Evolutionary conservation across 1,284 basidiomycete genomes (phyloP), one percentile per base, ranked within the genome.

Genomic region (Kalmanozyma brasiliensis): DNA sequence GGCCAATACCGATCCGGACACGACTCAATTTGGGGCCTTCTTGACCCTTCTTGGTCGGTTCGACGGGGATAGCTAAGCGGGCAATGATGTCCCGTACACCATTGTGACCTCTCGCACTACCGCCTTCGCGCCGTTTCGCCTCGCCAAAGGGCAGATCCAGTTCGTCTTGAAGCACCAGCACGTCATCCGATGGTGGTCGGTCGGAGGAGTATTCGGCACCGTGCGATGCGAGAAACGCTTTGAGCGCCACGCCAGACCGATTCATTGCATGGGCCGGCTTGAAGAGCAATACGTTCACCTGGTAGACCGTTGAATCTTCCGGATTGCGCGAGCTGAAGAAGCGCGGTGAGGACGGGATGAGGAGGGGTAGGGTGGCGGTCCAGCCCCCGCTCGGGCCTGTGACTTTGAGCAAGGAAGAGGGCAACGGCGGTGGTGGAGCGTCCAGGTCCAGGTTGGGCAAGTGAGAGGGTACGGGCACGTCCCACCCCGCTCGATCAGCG

Each of bases 251-350:
- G 2, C 67, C 67, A 13, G 67, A 70, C 1, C 61, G 52, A 16
- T 70, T 70, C 67, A 70, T 70, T 24, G 61, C 13, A 2, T 60
- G 57, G 0, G 51, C 33, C 1, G 67, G 61, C 20, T 70, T 70
- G 57, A 49, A 65, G 6, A 70, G 56, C 22, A 29, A 22, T 1
- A 65, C 34, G 3, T 58, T 23, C 20, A 70, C 19, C 16, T 29
- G 22, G 42, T 49, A 61, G 34, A 67, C 29, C 7, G 20, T 7
- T n/a, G n/a, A n/a, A 2, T 43, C 16, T 6, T 26, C 13, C 41
- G 24, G 8, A n/a, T n/a, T n/a, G n/a, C n/a, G n/a, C 10, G 46
- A 13, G 14, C 8, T 7, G 7, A 20, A 10, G 2, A 37, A 42
- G 44, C 26, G 26, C 26, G 26, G 26, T 2, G 53, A 44, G 2